phyloP scores from a whole-genome alignment of 2,329 filamentous ascomycete genomes.

The Zymoseptoria tritici region DNA sequence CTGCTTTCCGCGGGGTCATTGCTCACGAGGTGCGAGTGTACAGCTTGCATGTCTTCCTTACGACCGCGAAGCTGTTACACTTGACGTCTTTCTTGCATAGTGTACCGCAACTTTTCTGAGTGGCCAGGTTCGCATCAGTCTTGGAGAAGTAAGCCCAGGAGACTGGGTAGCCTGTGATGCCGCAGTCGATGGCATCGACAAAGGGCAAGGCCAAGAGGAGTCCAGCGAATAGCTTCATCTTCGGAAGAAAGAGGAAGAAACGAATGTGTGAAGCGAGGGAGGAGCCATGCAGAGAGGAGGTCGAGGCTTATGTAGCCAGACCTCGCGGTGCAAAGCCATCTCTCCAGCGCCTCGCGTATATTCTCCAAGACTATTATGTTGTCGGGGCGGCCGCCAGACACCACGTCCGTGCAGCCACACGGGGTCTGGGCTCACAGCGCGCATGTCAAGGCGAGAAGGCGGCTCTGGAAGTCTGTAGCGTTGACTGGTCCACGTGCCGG shows the following conservation, averaged over 20 bases:
- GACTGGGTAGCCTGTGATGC: background rate
- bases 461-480: background rate
- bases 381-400: background rate
- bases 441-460: background rate
- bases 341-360: background rate
- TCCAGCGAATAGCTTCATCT: background rate
- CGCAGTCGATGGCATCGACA: background rate
- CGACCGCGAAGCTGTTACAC: background rate
- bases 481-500: background rate
- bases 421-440: background rate
- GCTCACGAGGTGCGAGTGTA: background rate
- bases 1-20: background rate
- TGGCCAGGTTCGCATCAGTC: background rate
- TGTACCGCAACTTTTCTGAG: background rate
- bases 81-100: background rate
- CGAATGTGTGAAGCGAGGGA: background rate
- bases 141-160: background rate
- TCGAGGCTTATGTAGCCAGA: background rate
- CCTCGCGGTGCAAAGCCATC: background rate
- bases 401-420: background rate
- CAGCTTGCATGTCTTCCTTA: background rate
- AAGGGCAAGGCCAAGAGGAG: background rate
- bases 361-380: background rate
- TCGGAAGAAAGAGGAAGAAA: background rate
- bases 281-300: no score